These are phyloP conservation scores for Lecanicillium sp. DNA, from an alignment of 2,329 filamentous ascomycete species.

Conservation along the genomic window DNA sequence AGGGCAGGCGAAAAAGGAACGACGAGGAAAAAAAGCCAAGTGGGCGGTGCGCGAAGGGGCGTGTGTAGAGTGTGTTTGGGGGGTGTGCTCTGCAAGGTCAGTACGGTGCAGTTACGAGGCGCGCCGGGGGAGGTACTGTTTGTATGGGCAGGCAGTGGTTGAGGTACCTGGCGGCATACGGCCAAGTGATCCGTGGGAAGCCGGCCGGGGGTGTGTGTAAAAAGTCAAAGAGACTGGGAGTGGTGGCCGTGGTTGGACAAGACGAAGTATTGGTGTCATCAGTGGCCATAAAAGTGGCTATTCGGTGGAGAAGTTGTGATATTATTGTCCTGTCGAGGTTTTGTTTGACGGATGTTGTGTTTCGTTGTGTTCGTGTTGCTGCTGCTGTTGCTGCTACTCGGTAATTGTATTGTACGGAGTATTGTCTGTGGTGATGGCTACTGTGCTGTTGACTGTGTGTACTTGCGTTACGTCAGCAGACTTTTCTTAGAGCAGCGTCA, in stretches of 20 bases:
- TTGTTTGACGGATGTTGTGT: too few species aligned
- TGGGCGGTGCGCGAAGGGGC: constrained; percentile 1
- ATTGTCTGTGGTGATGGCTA: too few species aligned
- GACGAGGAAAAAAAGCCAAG: background rate
- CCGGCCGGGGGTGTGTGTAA: constrained; percentile 5
- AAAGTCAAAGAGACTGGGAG: background rate
- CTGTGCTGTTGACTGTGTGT: too few species aligned
- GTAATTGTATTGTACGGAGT: too few species aligned
- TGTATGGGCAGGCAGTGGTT: background rate
- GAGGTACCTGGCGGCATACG: constrained; percentile 5
- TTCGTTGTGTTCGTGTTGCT: too few species aligned
- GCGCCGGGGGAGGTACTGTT: background rate
- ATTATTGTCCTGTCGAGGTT: too few species aligned
- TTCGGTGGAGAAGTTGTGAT: constrained; percentile 11
- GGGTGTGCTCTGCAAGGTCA: too few species aligned
- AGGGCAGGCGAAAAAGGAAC: background rate
- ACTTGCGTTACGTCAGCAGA: too few species aligned
- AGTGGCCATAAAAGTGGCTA: constrained; percentile 14
- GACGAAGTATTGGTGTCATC: background rate
- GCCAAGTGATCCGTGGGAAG: constrained; percentile 12
- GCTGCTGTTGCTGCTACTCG: too few species aligned
- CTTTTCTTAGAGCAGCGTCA: too few species aligned
- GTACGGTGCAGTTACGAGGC: constrained; percentile 3
- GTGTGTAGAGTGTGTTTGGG: background rate
- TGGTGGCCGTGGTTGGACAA: too few species aligned